Evolutionary conservation across 768 basidiomycete genomes (phyloP).

Genomic region (Leccinum boreale): DNA sequence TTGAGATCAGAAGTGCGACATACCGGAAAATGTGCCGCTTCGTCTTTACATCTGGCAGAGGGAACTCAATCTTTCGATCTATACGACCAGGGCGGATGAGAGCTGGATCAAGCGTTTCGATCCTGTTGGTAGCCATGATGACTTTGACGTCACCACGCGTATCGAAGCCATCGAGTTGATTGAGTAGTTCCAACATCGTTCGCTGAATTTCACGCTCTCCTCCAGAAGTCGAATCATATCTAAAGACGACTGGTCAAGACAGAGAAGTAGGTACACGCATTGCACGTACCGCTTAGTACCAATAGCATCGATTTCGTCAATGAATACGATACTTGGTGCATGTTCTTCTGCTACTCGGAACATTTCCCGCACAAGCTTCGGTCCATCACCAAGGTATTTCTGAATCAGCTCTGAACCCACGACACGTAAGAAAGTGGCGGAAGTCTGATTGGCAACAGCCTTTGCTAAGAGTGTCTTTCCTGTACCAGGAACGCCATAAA

Average conservation of each 20-base stretch:
- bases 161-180: constrained; percentile 99
- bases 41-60: constrained; percentile 95
- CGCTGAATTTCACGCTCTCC: constrained; percentile 99
- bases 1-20: constrained; percentile 10
- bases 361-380: constrained; percentile 94
- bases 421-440: constrained; percentile 95
- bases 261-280: background rate
- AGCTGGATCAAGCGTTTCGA: constrained; percentile 95
- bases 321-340: constrained; percentile 98
- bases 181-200: constrained; percentile 97
- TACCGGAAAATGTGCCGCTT: constrained; percentile 98
- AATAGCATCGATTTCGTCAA: constrained; percentile 98
- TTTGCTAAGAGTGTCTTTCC: constrained; percentile 98
- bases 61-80: constrained; percentile 98
- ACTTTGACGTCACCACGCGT: constrained; percentile 99
- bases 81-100: constrained; percentile 98
- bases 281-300: constrained; percentile 90
- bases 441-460: constrained; percentile 97
- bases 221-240: constrained; percentile 97
- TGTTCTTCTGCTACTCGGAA: constrained; percentile 98
- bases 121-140: constrained; percentile 99
- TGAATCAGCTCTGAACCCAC: constrained; percentile 98
- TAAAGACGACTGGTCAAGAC: constrained; percentile 28
- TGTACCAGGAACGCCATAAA: constrained; percentile 97
- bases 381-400: constrained; percentile 98